Base-by-base conservation (phyloP, 345 rosid genomes). In the Luvunga scandens region DNA sequence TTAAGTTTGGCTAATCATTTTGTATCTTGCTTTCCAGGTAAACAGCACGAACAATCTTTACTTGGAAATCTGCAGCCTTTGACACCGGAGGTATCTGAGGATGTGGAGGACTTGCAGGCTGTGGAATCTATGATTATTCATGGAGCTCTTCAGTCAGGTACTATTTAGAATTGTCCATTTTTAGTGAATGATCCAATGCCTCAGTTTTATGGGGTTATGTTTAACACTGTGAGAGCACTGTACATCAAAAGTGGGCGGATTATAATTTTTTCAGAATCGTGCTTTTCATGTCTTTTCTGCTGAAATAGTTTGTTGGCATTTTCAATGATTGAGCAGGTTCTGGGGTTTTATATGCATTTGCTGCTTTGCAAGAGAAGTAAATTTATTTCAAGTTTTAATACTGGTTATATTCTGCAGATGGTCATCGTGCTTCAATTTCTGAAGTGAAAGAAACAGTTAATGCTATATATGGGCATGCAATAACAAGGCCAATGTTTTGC, bases 71-170 rank as follows among this genome's bases (percentile, higher is more conserved):
- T 96, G 80, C 88, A 85, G 69, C 39, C 97, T 13, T 81, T 96
- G 85, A 89, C 94, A 5, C 92, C 97, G 2, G 97, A 96, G 79
- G 84, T 89, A 55, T 83, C 80, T 16, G 93, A 87, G 76, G 84
- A 81, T 69, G 82, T 81, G 48, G 95, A 96, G 85, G 97, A 96
- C 82, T 42, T 75, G 62, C 94, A 81, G 77, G 87, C 92, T 0
- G 87, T 94, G 69, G 91, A 96, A 82, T 82, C 92, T 61, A 76
- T 91, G 91, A 83, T 77, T 80, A 72, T 94, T 81, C 94, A 89
- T 73, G 98, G 99, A 81, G 93, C 89, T 59, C 71, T 90, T 68
- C 84, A 82, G n/a, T 81, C 86, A 79, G 94, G 94, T 92, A 87
- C 45, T 33, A 27, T 25, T 75, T 45, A 45, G 12, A 28, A 45